Conservation (phyloP, 257 asterid species). For the Solanum pinnatisectum region DNA sequence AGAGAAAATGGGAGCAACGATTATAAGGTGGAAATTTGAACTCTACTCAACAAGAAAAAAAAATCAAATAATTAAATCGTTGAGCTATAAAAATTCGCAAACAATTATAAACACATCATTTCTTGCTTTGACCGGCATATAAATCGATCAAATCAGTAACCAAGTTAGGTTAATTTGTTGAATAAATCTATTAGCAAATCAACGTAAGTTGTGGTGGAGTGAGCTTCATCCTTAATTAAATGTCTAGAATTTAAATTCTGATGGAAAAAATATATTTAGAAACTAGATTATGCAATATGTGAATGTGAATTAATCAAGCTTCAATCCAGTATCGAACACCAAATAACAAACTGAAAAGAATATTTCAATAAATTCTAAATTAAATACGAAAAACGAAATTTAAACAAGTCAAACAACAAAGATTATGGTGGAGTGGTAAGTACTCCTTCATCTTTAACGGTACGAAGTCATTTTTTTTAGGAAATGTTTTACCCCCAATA, state of each 20-base stretch:
- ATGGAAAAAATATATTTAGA: too few relatives aligned
- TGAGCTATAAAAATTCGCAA: not conserved
- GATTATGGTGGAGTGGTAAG: too few relatives aligned
- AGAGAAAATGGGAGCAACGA: not conserved
- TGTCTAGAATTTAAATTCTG: not conserved
- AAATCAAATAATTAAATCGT: too few relatives aligned
- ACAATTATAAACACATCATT: too few relatives aligned
- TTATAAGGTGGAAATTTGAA: not conserved
- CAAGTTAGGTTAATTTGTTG: not conserved
- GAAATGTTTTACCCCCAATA: too few relatives aligned
- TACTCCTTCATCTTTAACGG: too few relatives aligned
- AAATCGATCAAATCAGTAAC: not conserved
- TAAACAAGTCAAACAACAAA: too few relatives aligned
- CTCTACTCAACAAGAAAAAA: too few relatives aligned
- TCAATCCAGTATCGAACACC: too few relatives aligned
- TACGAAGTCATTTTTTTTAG: rapidly evolving
- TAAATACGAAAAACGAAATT: too few relatives aligned
- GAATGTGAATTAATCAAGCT: not conserved
- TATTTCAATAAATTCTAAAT: too few relatives aligned
- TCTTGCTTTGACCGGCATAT: not conserved
- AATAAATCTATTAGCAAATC: not conserved
- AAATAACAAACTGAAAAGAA: too few relatives aligned
- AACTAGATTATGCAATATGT: not conserved
- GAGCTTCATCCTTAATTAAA: not conserved
- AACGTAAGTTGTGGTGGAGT: rapidly evolving